Evolutionary conservation across 192 early-diverging fungal species (phyloP), one percentile per base, ranked within the genome.

Genomic region (Rhizophagus sp.): DNA sequence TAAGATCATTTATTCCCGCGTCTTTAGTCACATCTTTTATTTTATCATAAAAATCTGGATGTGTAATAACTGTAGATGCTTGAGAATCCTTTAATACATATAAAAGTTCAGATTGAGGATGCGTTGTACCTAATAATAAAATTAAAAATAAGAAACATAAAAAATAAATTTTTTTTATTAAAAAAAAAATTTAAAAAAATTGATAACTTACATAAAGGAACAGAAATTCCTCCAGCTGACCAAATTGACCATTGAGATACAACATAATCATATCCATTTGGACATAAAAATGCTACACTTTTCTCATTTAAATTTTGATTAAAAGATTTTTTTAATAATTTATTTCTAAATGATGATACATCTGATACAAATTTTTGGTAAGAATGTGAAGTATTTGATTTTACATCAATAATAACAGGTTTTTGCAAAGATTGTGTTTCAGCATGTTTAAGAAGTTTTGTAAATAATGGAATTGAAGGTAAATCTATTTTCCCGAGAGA

Each of bases 191-290:
- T n/a, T n/a, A n/a, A n/a, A 11, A 22, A 41, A 69, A n/a, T 39
- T 69, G 17, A 57, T 33, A 39, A 83, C 80, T 73, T 81, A 88
- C 92, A 90, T 36, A 97, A 83, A 30, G 96, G 96, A 36, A 97
- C 95, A 5, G 92, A 93, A 8, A 95, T 88, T n/a, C 91, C 94
- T 30, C 93, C 93, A 7, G 91, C 88, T 7, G 89, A 90, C 94
- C 94, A 97, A 75, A 93, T 86, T 13, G 90, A 89, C 90, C 91
- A 94, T 83, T 91, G 92, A 63, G 85, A 83, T 1, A 88, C 89
- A 2, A 90, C 91, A 84, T 94, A 93, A 68, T 87, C 82, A 81
- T 92, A 94, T 69, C 86, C 88, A 82, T 85, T 86, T 27, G 85
- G 84, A 73, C 78, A 87, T 27, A 84, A 71, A 85, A 88, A 85